Evolutionary conservation across 768 basidiomycete genomes (phyloP).

Genomic region (Dentipellis fragilis): DNA sequence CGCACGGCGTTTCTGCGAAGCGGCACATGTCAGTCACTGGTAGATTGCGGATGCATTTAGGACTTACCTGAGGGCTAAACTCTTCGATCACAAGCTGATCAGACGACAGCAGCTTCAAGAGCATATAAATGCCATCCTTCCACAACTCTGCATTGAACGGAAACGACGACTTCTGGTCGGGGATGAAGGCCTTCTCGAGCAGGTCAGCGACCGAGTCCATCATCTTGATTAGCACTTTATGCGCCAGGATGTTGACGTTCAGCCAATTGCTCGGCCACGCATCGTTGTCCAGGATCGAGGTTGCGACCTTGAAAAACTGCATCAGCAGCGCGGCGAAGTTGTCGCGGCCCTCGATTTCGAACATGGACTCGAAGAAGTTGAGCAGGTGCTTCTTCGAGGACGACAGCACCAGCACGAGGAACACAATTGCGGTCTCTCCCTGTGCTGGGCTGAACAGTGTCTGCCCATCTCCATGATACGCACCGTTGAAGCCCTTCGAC

Average conservation of each 20-base stretch:
- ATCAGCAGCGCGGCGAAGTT: constrained; percentile 61
- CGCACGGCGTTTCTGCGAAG: constrained; percentile 74
- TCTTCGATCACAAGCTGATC: constrained; percentile 92
- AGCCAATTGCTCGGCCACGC: constrained; percentile 89
- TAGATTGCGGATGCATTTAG: background rate
- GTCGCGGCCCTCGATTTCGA: constrained; percentile 86
- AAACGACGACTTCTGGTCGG: constrained; percentile 46
- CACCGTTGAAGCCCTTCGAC: constrained; percentile 31
- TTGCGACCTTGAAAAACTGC: constrained; percentile 72
- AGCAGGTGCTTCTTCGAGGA: constrained; percentile 69
- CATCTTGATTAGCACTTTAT: constrained; percentile 81
- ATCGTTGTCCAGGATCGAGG: constrained; percentile 75
- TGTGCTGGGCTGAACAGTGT: constrained; percentile 60
- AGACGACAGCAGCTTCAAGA: constrained; percentile 78
- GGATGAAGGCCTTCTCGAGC: constrained; percentile 76
- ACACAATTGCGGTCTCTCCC: constrained; percentile 80
- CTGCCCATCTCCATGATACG: constrained; percentile 34
- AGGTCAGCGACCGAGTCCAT: constrained; percentile 73
- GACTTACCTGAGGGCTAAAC: constrained; percentile 77
- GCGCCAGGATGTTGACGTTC: constrained; percentile 81
- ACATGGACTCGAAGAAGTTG: constrained; percentile 65
- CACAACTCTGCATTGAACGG: constrained; percentile 73
- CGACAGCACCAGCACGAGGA: constrained; percentile 74
- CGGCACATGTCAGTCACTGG: background rate
- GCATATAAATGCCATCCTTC: constrained; percentile 71